A percentile compares a stretch with the other conserved stretches of the same genome.
phyloP scores from a whole-genome alignment of 805 yeast species.

The Pachysolen tannophilus region DNA sequence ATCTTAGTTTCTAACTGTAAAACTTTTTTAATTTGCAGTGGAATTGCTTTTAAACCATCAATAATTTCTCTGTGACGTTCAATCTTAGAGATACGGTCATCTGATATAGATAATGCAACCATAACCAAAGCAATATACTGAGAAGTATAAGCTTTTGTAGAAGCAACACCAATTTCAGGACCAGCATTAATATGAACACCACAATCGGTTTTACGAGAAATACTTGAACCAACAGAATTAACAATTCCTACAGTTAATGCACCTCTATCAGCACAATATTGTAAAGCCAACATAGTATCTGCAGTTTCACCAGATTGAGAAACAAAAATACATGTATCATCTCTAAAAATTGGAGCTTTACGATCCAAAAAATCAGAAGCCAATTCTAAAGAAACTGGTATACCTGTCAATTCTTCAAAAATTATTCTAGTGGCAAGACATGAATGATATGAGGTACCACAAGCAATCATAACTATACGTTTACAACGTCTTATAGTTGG shows the following conservation, averaged over 20 bases:
- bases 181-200: slow-evolving; percentile 99
- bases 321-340: slow-evolving; percentile 94
- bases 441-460: slow-evolving; percentile 99
- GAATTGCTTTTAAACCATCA: slow-evolving; percentile 75
- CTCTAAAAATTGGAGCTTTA: slow-evolving; percentile 94
- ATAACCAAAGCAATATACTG: slow-evolving; percentile 95
- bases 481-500: slow-evolving; percentile 90
- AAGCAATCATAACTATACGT: slow-evolving; percentile 95
- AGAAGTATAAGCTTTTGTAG: slow-evolving; percentile 97
- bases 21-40: slow-evolving; percentile 76
- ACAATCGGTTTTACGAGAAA: slow-evolving; percentile 95
- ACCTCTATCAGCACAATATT: slow-evolving; percentile 93
- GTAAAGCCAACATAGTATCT: slow-evolving; percentile 90
- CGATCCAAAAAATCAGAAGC: slow-evolving; percentile 95
- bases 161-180: slow-evolving; percentile 99
- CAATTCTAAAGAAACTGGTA: slow-evolving; percentile 86
- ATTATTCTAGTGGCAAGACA: slow-evolving; percentile 95
- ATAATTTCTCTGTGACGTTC: slow-evolving; percentile 81
- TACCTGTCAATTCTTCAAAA: slow-evolving; percentile 93
- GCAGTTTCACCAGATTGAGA: slow-evolving; percentile 99
- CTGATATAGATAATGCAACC: slow-evolving; percentile 93
- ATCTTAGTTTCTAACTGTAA: slow-evolving; percentile 67
- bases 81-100: slow-evolving; percentile 73
- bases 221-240: slow-evolving; percentile 93
- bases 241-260: slow-evolving; percentile 97